Percentiles rank a stretch among this genome's conserved stretches.
These are phyloP conservation scores for Verticillium albo-atrum DNA, from an alignment of 2,329 filamentous ascomycete genomes.

Conservation along the genomic window DNA sequence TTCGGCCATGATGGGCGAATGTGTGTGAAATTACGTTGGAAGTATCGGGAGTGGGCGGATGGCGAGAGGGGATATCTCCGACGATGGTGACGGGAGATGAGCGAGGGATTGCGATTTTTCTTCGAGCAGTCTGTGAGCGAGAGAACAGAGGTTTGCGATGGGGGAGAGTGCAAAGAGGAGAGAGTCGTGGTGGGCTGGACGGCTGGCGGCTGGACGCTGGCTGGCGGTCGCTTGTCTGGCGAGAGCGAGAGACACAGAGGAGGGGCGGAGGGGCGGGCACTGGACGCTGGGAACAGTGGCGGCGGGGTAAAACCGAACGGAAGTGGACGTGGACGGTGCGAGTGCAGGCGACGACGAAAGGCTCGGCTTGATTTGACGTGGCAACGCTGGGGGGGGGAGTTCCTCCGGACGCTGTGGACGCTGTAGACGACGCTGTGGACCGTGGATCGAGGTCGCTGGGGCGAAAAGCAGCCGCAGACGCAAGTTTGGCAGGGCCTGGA, in stretches of 20 bases:
- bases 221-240: neutral
- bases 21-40: neutral
- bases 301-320: neutral
- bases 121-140: neutral
- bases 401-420: too few species aligned
- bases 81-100: neutral
- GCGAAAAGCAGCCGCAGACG: too few species aligned
- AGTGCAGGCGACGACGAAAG: neutral
- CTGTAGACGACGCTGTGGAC: too few species aligned
- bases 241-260: neutral
- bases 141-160: neutral
- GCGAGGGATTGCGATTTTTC: neutral
- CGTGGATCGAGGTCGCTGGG: too few species aligned
- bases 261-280: neutral
- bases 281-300: neutral
- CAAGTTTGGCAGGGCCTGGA: neutral
- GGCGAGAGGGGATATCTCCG: neutral
- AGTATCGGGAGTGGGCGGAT: neutral
- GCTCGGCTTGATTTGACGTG: too few species aligned
- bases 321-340: neutral
- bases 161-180: neutral
- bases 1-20: constrained; percentile 76
- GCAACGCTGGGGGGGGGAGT: too few species aligned
- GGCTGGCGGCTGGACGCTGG: neutral
- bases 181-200: neutral